phyloP scores from a whole-genome alignment of 176 grass and related monocot species.

The Otatea glauca region DNA sequence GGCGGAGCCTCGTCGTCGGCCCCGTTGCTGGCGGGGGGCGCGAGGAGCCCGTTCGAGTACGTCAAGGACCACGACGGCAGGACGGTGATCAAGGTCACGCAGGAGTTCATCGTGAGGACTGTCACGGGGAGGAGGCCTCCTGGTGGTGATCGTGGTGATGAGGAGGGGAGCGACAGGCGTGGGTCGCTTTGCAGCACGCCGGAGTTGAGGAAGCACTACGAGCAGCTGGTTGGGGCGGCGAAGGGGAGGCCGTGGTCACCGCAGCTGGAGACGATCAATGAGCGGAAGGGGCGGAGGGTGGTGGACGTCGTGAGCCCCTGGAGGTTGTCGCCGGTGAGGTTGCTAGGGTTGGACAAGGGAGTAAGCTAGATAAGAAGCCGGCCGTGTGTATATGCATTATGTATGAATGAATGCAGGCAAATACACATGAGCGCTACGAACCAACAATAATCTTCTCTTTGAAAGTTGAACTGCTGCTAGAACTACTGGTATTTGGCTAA shows the following conservation, averaged over 20 bases:
- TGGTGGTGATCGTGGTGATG: neutral
- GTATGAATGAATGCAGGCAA: no score
- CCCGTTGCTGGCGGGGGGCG: constrained; percentile 10
- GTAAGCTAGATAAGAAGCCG: neutral
- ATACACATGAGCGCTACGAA: no score
- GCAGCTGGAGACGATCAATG: constrained; percentile 77
- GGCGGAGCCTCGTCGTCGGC: neutral
- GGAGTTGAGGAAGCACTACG: constrained; percentile 88
- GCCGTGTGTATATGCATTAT: no score
- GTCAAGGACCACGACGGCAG: constrained; percentile 53
- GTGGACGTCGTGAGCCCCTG: constrained; percentile 16
- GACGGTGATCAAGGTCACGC: constrained; percentile 58
- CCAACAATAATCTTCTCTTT: no score
- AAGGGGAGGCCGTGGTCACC: constrained; percentile 75
- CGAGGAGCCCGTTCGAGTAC: constrained; percentile 64
- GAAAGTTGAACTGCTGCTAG: no score
- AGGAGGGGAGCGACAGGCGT: neutral
- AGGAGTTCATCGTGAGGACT: constrained; percentile 63
- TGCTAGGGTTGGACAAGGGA: constrained; percentile 52
- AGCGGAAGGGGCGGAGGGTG: constrained; percentile 36
- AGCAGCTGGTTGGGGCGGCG: constrained; percentile 63
- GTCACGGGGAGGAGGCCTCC: constrained; percentile 2
- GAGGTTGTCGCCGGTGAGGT: constrained; percentile 50
- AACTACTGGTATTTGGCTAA: no score
- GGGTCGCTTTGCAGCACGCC: constrained; percentile 75